These are phyloP conservation scores for Penicillium taxi DNA, from an alignment of 495 filamentous ascomycete species.

Conservation along the genomic window DNA sequence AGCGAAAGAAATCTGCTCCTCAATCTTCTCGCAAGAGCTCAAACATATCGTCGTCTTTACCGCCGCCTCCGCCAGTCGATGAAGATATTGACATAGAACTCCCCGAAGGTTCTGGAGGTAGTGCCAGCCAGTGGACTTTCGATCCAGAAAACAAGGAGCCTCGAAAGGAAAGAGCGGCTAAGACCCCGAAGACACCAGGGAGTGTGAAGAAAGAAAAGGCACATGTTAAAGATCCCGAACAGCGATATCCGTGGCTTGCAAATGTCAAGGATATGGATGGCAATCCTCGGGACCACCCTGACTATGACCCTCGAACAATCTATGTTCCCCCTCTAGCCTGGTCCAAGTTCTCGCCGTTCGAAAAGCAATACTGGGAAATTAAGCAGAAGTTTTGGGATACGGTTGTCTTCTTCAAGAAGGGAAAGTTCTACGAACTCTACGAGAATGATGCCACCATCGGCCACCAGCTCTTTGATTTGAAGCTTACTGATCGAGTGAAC, in stretches of 20 bases:
- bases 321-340: conserved; percentile 76
- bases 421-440: conserved; percentile 98
- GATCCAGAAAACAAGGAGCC: conserved; percentile 68
- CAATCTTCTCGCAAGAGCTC: conserved; percentile 48
- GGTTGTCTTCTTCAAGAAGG: conserved; percentile 99
- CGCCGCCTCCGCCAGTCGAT: conserved; percentile 44
- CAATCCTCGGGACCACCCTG: conserved; percentile 70
- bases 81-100: conserved; percentile 42
- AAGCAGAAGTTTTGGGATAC: conserved; percentile 98
- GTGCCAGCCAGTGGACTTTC: conserved; percentile 77
- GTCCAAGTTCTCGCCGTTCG: conserved; percentile 79
- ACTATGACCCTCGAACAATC: conserved; percentile 86
- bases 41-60: conserved; percentile 49
- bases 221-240: conserved; percentile 67
- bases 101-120: conserved; percentile 55
- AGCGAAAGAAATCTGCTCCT: conserved; percentile 55
- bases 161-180: conserved; percentile 42
- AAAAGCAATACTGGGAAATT: conserved; percentile 99
- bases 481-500: conserved; percentile 96
- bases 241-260: conserved; percentile 85
- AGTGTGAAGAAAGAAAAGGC: conserved; percentile 63
- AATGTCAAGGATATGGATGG: conserved; percentile 74
- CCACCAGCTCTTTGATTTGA: conserved; percentile 93
- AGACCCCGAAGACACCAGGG: conserved; percentile 37
- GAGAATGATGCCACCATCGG: conserved; percentile 98